phyloP scores from a whole-genome alignment of 352 stramenopile species.

The Phytophthora agathidicida region DNA sequence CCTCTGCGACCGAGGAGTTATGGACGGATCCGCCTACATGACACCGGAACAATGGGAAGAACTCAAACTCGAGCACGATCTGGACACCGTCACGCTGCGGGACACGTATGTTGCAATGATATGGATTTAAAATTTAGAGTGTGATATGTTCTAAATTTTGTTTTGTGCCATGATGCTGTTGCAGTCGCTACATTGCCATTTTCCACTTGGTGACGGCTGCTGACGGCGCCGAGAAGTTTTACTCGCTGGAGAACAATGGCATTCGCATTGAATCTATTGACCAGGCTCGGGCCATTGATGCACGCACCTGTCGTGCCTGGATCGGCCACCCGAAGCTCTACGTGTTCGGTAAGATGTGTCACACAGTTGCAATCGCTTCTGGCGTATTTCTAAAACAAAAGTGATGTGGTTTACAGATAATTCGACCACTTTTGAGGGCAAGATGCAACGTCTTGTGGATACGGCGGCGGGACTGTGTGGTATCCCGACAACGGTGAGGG shows the following conservation, averaged over 20 bases:
- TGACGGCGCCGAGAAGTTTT: constrained; percentile 94
- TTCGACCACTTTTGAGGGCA: constrained; percentile 81
- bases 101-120: constrained; percentile 71
- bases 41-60: constrained; percentile 88
- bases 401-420: constrained; percentile 60
- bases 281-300: constrained; percentile 90
- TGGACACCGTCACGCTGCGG: constrained; percentile 86
- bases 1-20: constrained; percentile 95
- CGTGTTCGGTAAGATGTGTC: constrained; percentile 64
- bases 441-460: constrained; percentile 89
- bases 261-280: constrained; percentile 95
- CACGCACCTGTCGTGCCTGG: constrained; percentile 76
- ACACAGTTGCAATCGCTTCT: not conserved
- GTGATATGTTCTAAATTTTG: not conserved
- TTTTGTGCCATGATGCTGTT: not conserved
- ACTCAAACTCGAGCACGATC: constrained; percentile 76
- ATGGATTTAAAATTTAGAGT: not conserved
- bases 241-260: constrained; percentile 97
- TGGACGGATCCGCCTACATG: constrained; percentile 97
- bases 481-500: constrained; percentile 79
- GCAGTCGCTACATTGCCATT: constrained; percentile 85
- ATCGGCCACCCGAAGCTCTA: constrained; percentile 87
- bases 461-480: constrained; percentile 74
- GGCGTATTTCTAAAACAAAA: constrained; percentile 1
- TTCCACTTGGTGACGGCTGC: constrained; percentile 93